Evolutionary conservation across 306 rosid species (phyloP).

Genomic region (Trifolium dubium): DNA sequence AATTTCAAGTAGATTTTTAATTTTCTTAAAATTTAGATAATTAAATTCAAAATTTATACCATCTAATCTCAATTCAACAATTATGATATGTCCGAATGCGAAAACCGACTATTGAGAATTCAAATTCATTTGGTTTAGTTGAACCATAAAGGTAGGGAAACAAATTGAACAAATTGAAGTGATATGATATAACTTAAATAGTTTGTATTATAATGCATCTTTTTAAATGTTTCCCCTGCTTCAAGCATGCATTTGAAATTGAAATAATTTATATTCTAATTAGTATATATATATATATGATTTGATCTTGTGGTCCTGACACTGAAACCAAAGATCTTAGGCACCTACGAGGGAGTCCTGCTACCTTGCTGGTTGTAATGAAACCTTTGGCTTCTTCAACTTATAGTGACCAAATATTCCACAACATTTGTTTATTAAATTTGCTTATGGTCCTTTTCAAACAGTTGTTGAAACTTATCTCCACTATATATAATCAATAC

Average conservation of each 20-base stretch:
- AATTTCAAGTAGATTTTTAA: too few relatives aligned
- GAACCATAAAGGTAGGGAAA: constrained; percentile 21
- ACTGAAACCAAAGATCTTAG: constrained; percentile 27
- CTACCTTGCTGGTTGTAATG: constrained; percentile 50
- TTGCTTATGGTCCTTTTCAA: constrained; percentile 18
- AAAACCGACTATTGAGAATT: too few relatives aligned
- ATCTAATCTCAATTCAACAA: too few relatives aligned
- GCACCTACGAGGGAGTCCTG: constrained; percentile 34
- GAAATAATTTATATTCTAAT: constrained; percentile 21
- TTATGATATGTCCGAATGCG: too few relatives aligned
- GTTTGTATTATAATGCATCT: constrained; percentile 3
- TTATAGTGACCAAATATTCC: constrained; percentile 19
- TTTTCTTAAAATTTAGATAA: too few relatives aligned
- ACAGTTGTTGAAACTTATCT: constrained; percentile 6
- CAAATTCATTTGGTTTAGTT: background rate
- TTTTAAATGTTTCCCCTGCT: background rate
- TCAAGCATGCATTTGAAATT: constrained; percentile 3
- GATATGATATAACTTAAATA: constrained; percentile 6
- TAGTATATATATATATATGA: background rate
- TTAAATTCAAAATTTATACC: too few relatives aligned
- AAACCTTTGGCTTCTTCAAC: constrained; percentile 37
- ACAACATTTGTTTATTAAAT: constrained; percentile 17
- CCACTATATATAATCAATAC: background rate
- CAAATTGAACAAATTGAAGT: background rate
- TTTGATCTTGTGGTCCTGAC: constrained; percentile 44